Percentiles rank a stretch among this genome's conserved stretches.
These are phyloP conservation scores for Coniella vitis DNA, from an alignment of 2,329 filamentous ascomycete species.

Conservation along the genomic window DNA sequence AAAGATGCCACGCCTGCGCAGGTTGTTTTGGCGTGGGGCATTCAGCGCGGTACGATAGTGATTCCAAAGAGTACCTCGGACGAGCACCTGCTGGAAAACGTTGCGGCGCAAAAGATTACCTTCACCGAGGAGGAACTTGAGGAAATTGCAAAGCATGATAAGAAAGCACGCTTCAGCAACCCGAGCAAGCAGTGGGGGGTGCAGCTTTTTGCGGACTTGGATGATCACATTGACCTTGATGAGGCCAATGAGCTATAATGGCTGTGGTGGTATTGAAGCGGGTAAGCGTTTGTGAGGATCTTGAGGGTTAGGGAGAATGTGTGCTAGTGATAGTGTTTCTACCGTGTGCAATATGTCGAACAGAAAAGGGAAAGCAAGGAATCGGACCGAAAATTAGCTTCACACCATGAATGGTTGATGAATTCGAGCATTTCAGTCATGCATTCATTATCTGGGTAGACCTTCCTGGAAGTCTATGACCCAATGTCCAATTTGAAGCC, in stretches of 20 bases:
- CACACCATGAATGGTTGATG: no score
- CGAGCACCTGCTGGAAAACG: slow-evolving; percentile 37
- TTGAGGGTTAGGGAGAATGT: neutral
- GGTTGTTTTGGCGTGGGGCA: slow-evolving; percentile 40
- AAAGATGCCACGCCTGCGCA: slow-evolving; percentile 37
- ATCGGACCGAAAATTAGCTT: no score
- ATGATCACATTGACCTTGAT: slow-evolving; percentile 26
- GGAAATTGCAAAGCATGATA: slow-evolving; percentile 21
- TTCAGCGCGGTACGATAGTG: slow-evolving; percentile 38
- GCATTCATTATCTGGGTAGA: neutral
- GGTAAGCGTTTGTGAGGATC: no score
- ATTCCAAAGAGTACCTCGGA: slow-evolving; percentile 44
- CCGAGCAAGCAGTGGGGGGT: slow-evolving; percentile 33
- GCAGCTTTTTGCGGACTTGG: slow-evolving; percentile 32
- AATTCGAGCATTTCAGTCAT: neutral
- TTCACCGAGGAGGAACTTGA: slow-evolving; percentile 32
- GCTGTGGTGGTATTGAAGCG: no score
- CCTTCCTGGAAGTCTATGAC: no score
- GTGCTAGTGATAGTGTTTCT: no score
- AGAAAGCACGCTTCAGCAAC: slow-evolving; percentile 30
- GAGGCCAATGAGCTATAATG: slow-evolving; percentile 9
- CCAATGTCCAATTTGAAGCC: neutral
- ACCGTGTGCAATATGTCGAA: no score
- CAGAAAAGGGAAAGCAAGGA: no score
- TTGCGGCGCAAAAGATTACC: slow-evolving; percentile 40